Evolutionary conservation across 2,329 filamentous ascomycete species (phyloP).

Genomic region (Neofusicoccum umdonicola): DNA sequence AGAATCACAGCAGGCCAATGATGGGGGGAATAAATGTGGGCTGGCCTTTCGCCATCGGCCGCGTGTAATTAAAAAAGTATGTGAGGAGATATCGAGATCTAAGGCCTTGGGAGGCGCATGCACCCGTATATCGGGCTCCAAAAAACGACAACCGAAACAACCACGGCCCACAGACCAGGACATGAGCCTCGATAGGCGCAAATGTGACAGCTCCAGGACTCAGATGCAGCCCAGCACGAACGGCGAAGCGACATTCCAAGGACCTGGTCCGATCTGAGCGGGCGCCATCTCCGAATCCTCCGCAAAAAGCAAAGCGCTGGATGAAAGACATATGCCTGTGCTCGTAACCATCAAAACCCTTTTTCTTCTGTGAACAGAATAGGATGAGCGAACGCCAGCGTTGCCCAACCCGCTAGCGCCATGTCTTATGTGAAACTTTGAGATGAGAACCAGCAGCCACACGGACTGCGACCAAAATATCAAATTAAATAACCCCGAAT

Average conservation of each 20-base stretch:
- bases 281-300: not conserved
- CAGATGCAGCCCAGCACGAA: not conserved
- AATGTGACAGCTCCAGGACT: not conserved
- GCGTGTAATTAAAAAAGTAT: not conserved
- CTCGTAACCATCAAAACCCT: not conserved
- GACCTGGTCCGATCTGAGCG: not conserved
- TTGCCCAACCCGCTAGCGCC: slow-evolving; percentile 4
- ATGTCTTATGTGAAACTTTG: slow-evolving; percentile 7
- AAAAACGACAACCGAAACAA: no score
- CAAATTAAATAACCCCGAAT: slow-evolving; percentile 2
- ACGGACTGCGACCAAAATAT: not conserved
- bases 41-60: not conserved
- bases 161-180: not conserved
- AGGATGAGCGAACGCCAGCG: not conserved
- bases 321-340: not conserved
- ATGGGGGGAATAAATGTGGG: not conserved
- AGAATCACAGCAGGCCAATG: not conserved
- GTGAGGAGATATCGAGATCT: not conserved
- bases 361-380: not conserved
- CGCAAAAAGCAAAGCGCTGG: not conserved
- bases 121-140: no score
- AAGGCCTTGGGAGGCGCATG: not conserved
- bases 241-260: not conserved
- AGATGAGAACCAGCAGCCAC: slow-evolving; percentile 1
- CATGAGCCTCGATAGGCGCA: not conserved